These are phyloP conservation scores for Rhinocladiella mackenziei DNA, from an alignment of 2,329 filamentous ascomycete species.

Conservation along the genomic window DNA sequence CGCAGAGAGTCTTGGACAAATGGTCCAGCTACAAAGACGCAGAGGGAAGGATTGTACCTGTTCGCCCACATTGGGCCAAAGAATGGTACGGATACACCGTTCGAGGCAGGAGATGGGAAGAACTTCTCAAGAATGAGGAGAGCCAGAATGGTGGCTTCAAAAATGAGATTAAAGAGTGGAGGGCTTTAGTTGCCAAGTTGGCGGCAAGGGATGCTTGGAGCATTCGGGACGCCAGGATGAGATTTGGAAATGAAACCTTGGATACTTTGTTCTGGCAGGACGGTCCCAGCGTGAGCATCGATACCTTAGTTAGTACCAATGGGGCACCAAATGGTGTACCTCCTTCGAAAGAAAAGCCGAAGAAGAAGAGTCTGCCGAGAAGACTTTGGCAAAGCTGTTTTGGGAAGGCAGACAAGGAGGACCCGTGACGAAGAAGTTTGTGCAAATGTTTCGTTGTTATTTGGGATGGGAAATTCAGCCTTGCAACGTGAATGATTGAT, in stretches of 20 bases:
- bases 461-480: background rate
- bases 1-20: slow-evolving; percentile 24
- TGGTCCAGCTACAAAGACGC: slow-evolving; percentile 18
- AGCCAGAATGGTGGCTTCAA: slow-evolving; percentile 16
- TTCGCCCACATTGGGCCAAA: slow-evolving; percentile 26
- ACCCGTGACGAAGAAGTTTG: no score
- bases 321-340: slow-evolving; percentile 25
- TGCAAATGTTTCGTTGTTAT: no score
- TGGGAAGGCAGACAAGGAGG: background rate
- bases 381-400: slow-evolving; percentile 14
- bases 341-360: background rate
- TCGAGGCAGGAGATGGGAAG: slow-evolving; percentile 15
- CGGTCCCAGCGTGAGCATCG: no score
- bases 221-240: slow-evolving; percentile 11
- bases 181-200: slow-evolving; percentile 7
- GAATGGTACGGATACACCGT: slow-evolving; percentile 24
- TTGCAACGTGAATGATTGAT: no score
- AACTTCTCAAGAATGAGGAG: slow-evolving; percentile 12
- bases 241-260: slow-evolving; percentile 25
- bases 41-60: slow-evolving; percentile 9
- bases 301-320: slow-evolving; percentile 30
- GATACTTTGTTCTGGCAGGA: slow-evolving; percentile 32
- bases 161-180: slow-evolving; percentile 20
- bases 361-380: slow-evolving; percentile 7
- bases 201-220: slow-evolving; percentile 15